These are phyloP conservation scores for Tetradesmus obliquus DNA, from an alignment of 139 green algal genomes.

Conservation along the genomic window DNA sequence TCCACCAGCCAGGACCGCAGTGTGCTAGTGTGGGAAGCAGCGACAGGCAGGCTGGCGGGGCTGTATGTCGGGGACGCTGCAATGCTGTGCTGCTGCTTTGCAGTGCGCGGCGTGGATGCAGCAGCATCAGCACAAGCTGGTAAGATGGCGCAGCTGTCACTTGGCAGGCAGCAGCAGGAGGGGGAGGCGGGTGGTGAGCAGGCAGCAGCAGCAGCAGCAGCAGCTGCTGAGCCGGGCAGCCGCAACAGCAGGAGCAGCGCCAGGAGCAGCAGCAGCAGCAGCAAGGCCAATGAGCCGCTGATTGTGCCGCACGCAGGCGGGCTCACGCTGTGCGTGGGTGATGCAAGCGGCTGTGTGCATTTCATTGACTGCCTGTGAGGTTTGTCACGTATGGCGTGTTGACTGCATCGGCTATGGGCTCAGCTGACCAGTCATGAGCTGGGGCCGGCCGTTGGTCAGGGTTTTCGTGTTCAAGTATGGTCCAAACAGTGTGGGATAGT, in stretches of 20 bases:
- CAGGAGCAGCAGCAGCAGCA: not conserved
- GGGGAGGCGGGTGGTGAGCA: not conserved
- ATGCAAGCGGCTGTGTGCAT: constrained; percentile 73
- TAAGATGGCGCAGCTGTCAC: not conserved
- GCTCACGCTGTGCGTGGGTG: constrained; percentile 67
- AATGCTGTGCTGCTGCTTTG: constrained; percentile 34
- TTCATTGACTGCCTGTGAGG: constrained; percentile 68
- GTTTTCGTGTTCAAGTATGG: too few relatives aligned
- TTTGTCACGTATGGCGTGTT: not conserved
- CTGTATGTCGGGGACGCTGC: constrained; percentile 37
- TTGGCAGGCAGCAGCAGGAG: constrained; percentile 3
- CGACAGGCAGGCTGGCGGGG: constrained; percentile 1
- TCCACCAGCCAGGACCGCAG: constrained; percentile 23
- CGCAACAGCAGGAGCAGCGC: not conserved
- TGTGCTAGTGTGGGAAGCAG: constrained; percentile 36
- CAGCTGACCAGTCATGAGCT: not conserved
- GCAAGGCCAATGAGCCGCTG: not conserved
- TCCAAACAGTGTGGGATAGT: too few relatives aligned
- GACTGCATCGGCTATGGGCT: not conserved
- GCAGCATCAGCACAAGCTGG: not conserved
- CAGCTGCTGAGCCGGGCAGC: not conserved
- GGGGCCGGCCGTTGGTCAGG: too few relatives aligned
- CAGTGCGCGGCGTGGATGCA: not conserved
- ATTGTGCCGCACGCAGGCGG: not conserved
- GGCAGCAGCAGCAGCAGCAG: not conserved